Evolutionary conservation across 73 alveolate species (phyloP), one percentile per base, ranked within the genome.

Genomic region (Paramecium sexaurelia): DNA sequence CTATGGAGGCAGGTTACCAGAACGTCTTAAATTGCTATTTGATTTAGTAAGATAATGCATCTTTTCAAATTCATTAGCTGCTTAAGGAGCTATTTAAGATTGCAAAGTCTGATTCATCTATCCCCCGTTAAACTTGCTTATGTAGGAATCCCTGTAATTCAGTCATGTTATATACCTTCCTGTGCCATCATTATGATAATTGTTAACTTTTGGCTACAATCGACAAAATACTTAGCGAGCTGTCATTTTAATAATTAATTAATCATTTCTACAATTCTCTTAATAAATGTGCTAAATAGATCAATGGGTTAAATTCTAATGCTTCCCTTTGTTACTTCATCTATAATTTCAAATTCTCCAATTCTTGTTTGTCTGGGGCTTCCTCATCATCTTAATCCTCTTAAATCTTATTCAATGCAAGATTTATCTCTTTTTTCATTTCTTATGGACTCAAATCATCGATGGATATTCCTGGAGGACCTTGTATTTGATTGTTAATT

Each of bases 281-380:
- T 35, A 86, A 22, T 33, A 61, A 61, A 33, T 86, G 39, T 35
- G 93, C 87, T 86, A 86, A 61, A 57, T 61, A 51, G 20, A 39
- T 55, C 43, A 86, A 40, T 56, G 93, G 93, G 20, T 86, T 86
- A 36, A 39, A 86, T 57, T 61, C 93, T 20, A 61, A 9, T 3
- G 68, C 86, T 11, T 86, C 93, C 36, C 93, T 86, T 61, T 61
- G 33, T 67, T 86, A 39, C 22, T 61, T 86, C n/a, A 86, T 35
- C 15, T 57, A 45, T 11, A 66, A 26, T 33, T 71, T 86, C 45
- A 86, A 32, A 56, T 61, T 68, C 8, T 86, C 51, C 15, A 71
- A 61, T 67, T 86, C 93, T 15, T 47, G 27, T 67, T 71, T 57
- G 6, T 61, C 85, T 13, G 32, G 73, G 13, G 68, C 47, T 24